Conservation (phyloP, 2,329 filamentous ascomycete species). For the Ophiostoma novo-ulmi region DNA sequence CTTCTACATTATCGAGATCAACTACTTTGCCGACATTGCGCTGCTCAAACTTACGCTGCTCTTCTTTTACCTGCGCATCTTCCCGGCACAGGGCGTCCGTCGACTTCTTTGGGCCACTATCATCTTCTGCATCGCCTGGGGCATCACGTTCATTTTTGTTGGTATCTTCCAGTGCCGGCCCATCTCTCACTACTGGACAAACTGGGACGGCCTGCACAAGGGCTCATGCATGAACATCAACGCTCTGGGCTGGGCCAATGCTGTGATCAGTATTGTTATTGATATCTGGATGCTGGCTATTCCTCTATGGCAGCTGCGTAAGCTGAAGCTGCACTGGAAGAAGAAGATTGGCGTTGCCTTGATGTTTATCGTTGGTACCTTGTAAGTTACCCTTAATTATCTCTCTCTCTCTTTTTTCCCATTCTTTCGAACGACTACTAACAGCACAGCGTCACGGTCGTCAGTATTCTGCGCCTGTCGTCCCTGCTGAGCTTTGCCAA, state of each 20-base stretch:
- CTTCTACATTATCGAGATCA: slow-evolving; percentile 39
- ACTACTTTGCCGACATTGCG: slow-evolving; percentile 45
- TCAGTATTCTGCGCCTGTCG: slow-evolving; percentile 33
- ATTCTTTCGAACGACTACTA: neutral
- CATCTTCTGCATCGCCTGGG: slow-evolving; percentile 38
- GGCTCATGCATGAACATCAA: slow-evolving; percentile 49
- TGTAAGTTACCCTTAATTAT: slow-evolving; percentile 23
- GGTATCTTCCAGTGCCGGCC: slow-evolving; percentile 50
- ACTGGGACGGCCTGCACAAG: slow-evolving; percentile 45
- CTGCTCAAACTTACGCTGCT: slow-evolving; percentile 49
- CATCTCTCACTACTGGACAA: slow-evolving; percentile 48
- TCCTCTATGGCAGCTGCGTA: slow-evolving; percentile 43
- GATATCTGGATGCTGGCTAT: slow-evolving; percentile 50
- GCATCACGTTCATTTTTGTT: slow-evolving; percentile 40
- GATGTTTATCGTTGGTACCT: slow-evolving; percentile 46
- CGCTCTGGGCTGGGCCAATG: slow-evolving; percentile 47
- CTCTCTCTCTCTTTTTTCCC: neutral
- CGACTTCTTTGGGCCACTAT: slow-evolving; percentile 42
- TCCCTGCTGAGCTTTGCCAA: slow-evolving; percentile 33
- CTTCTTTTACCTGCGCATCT: slow-evolving; percentile 53
- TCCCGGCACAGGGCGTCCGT: slow-evolving; percentile 40
- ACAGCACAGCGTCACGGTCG: slow-evolving; percentile 32
- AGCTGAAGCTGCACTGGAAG: slow-evolving; percentile 41
- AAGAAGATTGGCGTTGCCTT: slow-evolving; percentile 44
- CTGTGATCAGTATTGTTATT: slow-evolving; percentile 48